A percentile compares a stretch with the other conserved stretches of the same genome.
These are phyloP conservation scores for Botrytis aclada DNA, from an alignment of 2,329 filamentous ascomycete species.

Conservation along the genomic window DNA sequence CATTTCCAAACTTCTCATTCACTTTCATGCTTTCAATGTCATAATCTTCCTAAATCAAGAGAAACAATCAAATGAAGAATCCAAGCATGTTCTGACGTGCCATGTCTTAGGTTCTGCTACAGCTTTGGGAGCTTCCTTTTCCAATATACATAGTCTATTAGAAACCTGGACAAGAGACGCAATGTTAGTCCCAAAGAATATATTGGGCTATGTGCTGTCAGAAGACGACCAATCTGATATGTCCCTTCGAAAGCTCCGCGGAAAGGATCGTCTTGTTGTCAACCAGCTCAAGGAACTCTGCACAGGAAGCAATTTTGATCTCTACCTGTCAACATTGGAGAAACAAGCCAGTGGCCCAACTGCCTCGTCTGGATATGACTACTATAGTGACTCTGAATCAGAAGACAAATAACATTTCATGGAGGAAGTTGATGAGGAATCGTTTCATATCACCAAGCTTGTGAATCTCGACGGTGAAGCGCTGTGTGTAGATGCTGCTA, in stretches of 20 bases:
- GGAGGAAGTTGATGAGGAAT: background rate
- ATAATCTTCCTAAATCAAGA: background rate
- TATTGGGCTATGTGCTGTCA: background rate
- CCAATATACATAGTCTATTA: background rate
- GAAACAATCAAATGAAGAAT: background rate
- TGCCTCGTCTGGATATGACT: background rate
- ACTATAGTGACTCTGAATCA: background rate
- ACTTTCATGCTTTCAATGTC: background rate
- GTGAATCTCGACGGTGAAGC: background rate
- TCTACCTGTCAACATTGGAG: background rate
- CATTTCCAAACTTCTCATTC: background rate
- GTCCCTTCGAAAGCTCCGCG: background rate
- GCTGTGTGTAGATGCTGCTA: background rate
- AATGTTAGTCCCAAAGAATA: background rate
- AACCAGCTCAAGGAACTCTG: background rate
- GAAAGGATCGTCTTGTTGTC: background rate
- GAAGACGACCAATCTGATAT: background rate
- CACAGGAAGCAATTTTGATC: background rate
- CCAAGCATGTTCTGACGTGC: background rate
- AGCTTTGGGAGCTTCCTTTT: background rate
- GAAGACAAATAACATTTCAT: background rate
- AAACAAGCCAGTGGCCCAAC: background rate
- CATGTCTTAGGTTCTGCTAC: background rate
- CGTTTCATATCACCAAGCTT: background rate
- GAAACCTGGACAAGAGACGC: background rate